Evolutionary conservation across 2,329 filamentous ascomycete species (phyloP).

Genomic region (Trematosphaeria pertusa): DNA sequence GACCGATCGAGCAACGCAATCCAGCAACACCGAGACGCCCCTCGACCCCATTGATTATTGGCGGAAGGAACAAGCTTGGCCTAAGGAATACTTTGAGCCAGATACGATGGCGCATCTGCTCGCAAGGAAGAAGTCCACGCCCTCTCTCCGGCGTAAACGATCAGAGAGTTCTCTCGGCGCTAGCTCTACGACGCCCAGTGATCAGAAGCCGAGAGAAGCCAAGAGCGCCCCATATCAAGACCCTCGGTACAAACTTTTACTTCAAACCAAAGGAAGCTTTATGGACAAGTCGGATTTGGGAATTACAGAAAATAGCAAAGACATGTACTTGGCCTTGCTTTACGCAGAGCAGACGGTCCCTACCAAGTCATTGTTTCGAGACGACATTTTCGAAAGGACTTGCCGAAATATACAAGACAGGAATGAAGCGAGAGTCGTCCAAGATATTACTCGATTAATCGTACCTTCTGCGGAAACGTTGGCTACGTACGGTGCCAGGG

Average conservation of each 20-base stretch:
- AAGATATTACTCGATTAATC: conserved; percentile 14
- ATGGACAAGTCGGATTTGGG: no score
- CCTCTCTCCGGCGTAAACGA: no score
- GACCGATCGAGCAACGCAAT: no score
- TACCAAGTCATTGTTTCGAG: conserved; percentile 8
- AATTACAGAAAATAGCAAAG: conserved; percentile 8
- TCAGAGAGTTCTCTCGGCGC: no score
- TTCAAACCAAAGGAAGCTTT: conserved; percentile 15
- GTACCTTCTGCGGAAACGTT: conserved; percentile 49
- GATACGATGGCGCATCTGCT: no score
- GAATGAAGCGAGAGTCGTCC: conserved; percentile 25
- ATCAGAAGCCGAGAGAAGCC: conserved; percentile 8
- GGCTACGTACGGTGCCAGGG: conserved; percentile 22
- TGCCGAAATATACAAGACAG: conserved; percentile 17
- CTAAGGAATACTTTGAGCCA: no score
- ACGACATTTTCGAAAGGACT: conserved; percentile 24
- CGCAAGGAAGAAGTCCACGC: no score
- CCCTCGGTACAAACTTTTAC: conserved; percentile 4
- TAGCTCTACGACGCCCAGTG: conserved; percentile 8
- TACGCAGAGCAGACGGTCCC: conserved; percentile 3
- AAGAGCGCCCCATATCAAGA: conserved; percentile 15
- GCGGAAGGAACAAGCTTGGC: no score
- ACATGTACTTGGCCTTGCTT: conserved; percentile 8
- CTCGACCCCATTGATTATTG: no score
- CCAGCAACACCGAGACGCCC: no score